Evolutionary conservation across 2,329 filamentous ascomycete genomes (phyloP).

Genomic region (Phyllosticta citriasiana): DNA sequence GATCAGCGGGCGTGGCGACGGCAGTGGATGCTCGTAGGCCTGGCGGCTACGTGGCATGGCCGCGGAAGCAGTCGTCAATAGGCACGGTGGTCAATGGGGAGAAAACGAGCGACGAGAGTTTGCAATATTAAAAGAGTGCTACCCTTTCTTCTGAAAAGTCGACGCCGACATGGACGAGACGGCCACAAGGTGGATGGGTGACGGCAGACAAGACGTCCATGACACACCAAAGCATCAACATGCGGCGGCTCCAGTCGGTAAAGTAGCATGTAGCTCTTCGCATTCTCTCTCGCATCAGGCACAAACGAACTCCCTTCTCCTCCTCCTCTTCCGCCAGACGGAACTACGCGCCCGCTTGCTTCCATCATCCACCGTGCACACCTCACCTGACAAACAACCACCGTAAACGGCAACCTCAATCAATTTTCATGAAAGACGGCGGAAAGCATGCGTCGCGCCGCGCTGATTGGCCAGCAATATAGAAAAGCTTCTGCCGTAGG

Average conservation of each 20-base stretch:
- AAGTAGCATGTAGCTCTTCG: background rate
- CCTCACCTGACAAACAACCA: background rate
- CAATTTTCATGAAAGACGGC: background rate
- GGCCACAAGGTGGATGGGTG: background rate
- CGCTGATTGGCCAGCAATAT: background rate
- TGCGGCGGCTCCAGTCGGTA: background rate
- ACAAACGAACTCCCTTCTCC: background rate
- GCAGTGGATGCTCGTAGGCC: background rate
- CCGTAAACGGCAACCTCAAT: background rate
- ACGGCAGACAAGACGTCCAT: background rate
- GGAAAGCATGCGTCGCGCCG: background rate
- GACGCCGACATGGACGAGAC: background rate
- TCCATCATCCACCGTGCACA: background rate
- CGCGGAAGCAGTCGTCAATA: background rate
- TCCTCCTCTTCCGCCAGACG: background rate
- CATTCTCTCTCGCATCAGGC: background rate
- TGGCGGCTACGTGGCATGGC: background rate
- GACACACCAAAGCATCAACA: background rate
- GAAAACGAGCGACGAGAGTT: background rate
- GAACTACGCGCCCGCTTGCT: background rate
- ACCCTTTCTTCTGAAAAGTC: background rate
- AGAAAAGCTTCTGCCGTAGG: background rate
- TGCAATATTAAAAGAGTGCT: background rate
- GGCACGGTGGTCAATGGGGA: too few relatives aligned
- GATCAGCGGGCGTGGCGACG: background rate